Base-by-base conservation (phyloP, 2,329 filamentous ascomycete genomes). In the Lecanicillium sp. region DNA sequence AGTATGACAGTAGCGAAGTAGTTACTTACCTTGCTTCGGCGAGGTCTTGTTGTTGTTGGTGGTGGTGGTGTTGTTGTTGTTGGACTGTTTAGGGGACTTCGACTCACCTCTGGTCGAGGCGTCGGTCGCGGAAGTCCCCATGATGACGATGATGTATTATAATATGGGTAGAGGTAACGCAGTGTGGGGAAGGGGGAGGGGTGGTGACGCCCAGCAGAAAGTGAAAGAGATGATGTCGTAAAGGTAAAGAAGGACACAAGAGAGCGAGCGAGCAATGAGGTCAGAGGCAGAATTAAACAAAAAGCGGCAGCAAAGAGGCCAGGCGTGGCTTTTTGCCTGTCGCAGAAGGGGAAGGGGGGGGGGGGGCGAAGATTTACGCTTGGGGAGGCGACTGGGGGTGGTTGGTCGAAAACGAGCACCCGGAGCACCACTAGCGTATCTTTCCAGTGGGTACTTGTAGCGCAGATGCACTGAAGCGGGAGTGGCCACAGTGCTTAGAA, bases 121-220 rank as follows among this genome's bases (percentile, higher is more conserved):
- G 55, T 57, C 55, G 48, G 55, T 54, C 50, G 63, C 54, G 48
- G 67, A 61, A 59, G 62, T 63, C 54, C 59, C 67, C 67, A 70
- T 70, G 60, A 64, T 65, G 64, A 64, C 60, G 60, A 70, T 63
- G 58, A 61, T 64, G 57, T 64, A 64, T 59, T 61, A 59, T 58
- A 58, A 53, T 54, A 48, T 49, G 52, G 50, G 52, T 44, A 49
- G 47, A 45, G 50, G 45, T 40, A 33, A 45, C 46, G 47, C 47
- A 45, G 49, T 50, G 51, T 54, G 48, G 51, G 47, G 54, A 50
- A 50, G 50, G 50, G 49, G 48, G 47, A 47, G 49, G 44, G 40
- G 51, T 49, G 38, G 41, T 47, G 40, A 49, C 30, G 38, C 38
- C 37, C 29, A 38, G 29, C 19, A 41, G 17, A 29, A 22, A 37